phyloP scores from a whole-genome alignment of 139 green algal genomes.

The Haematococcus lacustris region DNA sequence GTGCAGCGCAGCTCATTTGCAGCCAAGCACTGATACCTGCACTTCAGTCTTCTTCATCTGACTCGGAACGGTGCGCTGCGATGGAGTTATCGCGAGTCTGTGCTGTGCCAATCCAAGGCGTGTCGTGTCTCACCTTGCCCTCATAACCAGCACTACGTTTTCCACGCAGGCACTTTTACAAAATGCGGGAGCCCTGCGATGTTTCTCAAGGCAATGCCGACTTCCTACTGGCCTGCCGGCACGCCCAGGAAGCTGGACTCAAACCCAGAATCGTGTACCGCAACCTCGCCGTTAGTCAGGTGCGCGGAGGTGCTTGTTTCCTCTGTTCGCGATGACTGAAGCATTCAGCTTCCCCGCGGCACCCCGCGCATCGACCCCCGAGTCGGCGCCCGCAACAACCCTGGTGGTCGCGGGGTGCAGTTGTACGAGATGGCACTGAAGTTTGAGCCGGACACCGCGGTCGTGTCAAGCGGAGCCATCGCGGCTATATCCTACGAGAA shows the following conservation, averaged over 20 bases:
- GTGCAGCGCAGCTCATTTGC: no score
- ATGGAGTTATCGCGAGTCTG: no score
- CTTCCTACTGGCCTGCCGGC: conserved; percentile 1
- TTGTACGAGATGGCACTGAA: conserved; percentile 28
- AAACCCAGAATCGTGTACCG: conserved; percentile 68
- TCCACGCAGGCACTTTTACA: not conserved
- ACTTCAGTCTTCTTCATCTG: no score
- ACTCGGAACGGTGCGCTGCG: no score
- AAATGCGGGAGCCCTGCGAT: conserved; percentile 10
- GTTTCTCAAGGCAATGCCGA: conserved; percentile 3
- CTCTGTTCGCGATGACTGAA: no score
- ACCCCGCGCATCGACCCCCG: not conserved
- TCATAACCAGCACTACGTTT: not conserved
- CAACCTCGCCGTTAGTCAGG: conserved; percentile 57
- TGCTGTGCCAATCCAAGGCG: no score
- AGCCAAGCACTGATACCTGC: no score
- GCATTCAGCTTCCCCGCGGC: not conserved
- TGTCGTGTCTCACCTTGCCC: not conserved
- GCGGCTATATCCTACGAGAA: conserved; percentile 52
- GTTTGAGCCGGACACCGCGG: conserved; percentile 64
- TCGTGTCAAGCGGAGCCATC: conserved; percentile 64
- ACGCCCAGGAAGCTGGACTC: conserved; percentile 51
- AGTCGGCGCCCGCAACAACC: not conserved
- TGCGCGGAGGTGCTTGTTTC: conserved; percentile 14
- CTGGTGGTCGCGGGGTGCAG: not conserved